Evolutionary conservation across 805 yeast genomes (phyloP).

Genomic region (Wickerhamomyces queroliae): DNA sequence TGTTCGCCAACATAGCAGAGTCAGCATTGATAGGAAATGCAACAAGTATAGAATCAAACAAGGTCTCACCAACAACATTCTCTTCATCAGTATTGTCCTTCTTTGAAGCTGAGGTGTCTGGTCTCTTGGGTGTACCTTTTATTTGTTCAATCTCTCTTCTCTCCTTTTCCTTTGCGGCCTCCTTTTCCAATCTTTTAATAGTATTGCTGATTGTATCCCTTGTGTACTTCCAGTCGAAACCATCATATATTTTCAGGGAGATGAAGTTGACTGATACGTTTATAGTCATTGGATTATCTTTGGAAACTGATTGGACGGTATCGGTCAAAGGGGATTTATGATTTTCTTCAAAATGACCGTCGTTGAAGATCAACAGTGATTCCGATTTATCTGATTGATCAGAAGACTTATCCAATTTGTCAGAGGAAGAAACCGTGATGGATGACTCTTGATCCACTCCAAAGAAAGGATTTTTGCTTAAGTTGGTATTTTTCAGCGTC

Average conservation of each 20-base stretch:
- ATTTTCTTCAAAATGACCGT: conserved; percentile 18
- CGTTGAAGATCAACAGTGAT: conserved; percentile 18
- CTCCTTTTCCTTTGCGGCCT: conserved; percentile 29
- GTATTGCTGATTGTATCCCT: conserved; percentile 60
- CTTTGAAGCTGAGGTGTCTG: conserved; percentile 3
- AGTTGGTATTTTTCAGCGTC: conserved; percentile 10
- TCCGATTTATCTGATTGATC: conserved; percentile 13
- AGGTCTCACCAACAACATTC: conserved; percentile 49
- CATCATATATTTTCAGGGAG: conserved; percentile 63
- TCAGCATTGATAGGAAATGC: conserved; percentile 43
- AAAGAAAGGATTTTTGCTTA: conserved; percentile 14
- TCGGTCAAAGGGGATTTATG: background rate
- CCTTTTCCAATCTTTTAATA: conserved; percentile 53
- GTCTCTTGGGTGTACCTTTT: background rate
- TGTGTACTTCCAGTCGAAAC: conserved; percentile 88
- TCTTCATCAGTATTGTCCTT: conserved; percentile 14
- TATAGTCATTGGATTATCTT: conserved; percentile 14
- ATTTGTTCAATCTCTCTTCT: conserved; percentile 12
- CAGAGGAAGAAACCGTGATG: background rate
- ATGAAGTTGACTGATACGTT: conserved; percentile 30
- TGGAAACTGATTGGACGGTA: background rate
- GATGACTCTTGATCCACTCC: background rate
- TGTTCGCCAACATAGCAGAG: conserved; percentile 39
- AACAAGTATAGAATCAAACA: conserved; percentile 78
- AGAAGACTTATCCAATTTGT: background rate